Evolutionary conservation across 768 basidiomycete genomes (phyloP).

Genomic region (Kwoniella sp.): DNA sequence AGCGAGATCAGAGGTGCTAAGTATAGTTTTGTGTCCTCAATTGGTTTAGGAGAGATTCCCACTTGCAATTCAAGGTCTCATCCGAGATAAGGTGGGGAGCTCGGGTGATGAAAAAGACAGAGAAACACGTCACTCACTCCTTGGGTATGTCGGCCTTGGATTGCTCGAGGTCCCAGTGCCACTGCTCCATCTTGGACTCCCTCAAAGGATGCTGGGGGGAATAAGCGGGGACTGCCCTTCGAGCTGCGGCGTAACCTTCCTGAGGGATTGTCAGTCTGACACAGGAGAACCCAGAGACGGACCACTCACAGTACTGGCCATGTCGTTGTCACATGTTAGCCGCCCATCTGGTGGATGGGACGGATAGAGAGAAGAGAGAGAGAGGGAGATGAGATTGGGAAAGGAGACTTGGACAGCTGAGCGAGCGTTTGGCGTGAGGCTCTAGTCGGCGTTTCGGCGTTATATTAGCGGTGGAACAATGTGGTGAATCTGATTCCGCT

Average conservation of each 20-base stretch:
- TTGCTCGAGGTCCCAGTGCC: constrained; percentile 69
- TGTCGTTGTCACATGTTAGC: constrained; percentile 14
- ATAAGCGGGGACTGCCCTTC: neutral
- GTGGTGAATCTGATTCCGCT: neutral
- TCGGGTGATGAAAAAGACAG: neutral
- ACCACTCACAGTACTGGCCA: constrained; percentile 15
- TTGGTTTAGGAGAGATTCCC: constrained; percentile 98
- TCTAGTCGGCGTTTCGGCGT: constrained; percentile 1
- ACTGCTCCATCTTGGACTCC: too few relatives aligned
- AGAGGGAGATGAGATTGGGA: constrained; percentile 3
- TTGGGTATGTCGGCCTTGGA: constrained; percentile 79
- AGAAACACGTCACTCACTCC: constrained; percentile 62
- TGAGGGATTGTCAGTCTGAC: neutral
- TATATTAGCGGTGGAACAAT: neutral
- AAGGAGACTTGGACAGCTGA: neutral
- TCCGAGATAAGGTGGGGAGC: constrained; percentile 30
- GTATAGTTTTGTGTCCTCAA: constrained; percentile 70
- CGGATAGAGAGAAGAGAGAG: neutral
- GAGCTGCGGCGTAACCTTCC: too few relatives aligned
- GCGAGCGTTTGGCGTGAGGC: neutral
- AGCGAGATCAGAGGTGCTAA: constrained; percentile 57
- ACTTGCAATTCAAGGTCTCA: constrained; percentile 67
- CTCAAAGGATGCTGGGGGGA: neutral
- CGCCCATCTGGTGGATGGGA: constrained; percentile 5
- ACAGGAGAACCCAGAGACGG: neutral